These are phyloP conservation scores for Alloascoidea africana DNA, from an alignment of 805 yeast species.

Conservation along the genomic window DNA sequence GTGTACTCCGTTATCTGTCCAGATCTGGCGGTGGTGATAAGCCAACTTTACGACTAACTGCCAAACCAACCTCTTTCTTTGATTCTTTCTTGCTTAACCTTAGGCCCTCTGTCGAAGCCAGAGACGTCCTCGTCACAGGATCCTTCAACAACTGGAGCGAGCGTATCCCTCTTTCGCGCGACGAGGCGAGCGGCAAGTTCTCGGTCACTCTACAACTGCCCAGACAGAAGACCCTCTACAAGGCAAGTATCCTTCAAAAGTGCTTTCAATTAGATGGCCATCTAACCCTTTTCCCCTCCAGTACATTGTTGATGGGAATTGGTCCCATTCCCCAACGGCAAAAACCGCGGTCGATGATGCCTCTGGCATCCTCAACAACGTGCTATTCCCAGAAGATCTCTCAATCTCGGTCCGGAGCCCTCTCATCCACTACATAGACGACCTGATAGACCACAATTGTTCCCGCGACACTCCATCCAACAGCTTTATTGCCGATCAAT, in stretches of 20 bases:
- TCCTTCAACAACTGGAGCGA: conserved; percentile 44
- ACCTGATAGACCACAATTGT: too few species aligned
- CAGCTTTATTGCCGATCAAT: too few species aligned
- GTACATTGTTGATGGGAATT: conserved; percentile 45
- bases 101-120: conserved; percentile 11
- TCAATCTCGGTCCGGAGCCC: too few species aligned
- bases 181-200: conserved; percentile 20
- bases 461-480: too few species aligned
- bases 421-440: too few species aligned
- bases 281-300: conserved; percentile 10
- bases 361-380: conserved; percentile 37
- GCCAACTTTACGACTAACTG: too few species aligned
- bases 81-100: too few species aligned
- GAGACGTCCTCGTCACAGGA: conserved; percentile 40
- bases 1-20: too few species aligned
- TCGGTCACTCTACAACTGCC: conserved; percentile 15
- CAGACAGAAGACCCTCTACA: conserved; percentile 23
- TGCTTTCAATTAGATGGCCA: background rate
- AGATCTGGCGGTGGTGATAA: too few species aligned
- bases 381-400: conserved; percentile 24
- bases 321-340: conserved; percentile 25
- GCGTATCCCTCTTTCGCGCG: conserved; percentile 30
- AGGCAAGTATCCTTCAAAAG: background rate
- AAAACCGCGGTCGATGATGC: conserved; percentile 25
- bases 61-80: too few species aligned